Evolutionary conservation across 108 stramenopile genomes (phyloP), one percentile per base, ranked within the genome.

Genomic region (Conticribra guillardii): DNA sequence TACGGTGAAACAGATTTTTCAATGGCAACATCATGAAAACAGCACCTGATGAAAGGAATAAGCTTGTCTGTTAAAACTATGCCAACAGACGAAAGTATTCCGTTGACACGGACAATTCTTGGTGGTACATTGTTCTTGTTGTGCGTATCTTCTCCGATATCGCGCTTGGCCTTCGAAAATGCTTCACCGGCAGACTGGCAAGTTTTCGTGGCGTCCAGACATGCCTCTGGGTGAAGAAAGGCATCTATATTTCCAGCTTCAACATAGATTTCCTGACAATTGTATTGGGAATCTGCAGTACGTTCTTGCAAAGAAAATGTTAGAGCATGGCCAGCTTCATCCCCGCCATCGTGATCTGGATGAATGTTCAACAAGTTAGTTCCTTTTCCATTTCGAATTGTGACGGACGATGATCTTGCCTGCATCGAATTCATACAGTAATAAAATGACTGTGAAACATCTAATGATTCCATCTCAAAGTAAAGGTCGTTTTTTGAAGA

Each of bases 21-120:
- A 63, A 69, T 22, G 47, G 53, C 44, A 50, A 69, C 7, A 47
- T 62, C 56, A 15, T 45, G 33, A 0, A 56, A 49, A 18, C n/a
- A 29, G 45, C 61, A 65, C 31, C 57, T 64, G 47, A 55, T 24
- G 37, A 77, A 77, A 31, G 76, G 76, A 64, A 77, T 51, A 15
- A 64, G 49, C 16, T 77, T 63, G 57, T 77, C 69, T 9, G 69
- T 65, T 23, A 77, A 27, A 19, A 77, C 24, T 11, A 77, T 29
- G 5, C 63, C 23, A 5, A 65, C 5, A 4, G 64, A 65, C 9
- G 76, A 64, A 11, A 65, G n/a, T 29, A 44, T 60, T 15, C 76
- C 63, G 53, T 60, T 59, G 21, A 70, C 56, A 45, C 52, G 4
- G 0, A 56, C 7, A 16, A 65, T 45, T 27, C 4, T 37, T 3